Conservation (phyloP, 805 yeast genomes). For the Wickerhamiella lipophila region DNA sequence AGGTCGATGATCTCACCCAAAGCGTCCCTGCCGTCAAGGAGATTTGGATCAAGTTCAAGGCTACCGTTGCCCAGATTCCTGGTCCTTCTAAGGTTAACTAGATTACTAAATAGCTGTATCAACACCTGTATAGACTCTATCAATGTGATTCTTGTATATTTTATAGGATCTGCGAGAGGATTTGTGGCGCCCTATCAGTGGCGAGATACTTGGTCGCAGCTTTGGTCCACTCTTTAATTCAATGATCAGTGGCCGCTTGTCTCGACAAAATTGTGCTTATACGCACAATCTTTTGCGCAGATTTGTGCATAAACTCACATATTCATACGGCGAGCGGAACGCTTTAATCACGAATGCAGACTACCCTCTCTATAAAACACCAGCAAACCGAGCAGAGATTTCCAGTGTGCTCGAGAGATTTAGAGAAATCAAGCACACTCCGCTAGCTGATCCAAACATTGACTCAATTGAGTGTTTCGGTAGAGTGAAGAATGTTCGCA, state of each 20-base stretch:
- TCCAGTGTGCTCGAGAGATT: not conserved
- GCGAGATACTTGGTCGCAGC: too few relatives aligned
- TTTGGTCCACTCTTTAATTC: too few relatives aligned
- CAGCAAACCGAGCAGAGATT: not conserved
- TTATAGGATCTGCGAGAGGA: too few relatives aligned
- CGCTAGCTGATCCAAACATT: not conserved
- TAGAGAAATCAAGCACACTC: slow-evolving; percentile 1
- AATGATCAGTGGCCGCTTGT: too few relatives aligned
- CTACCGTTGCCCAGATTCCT: slow-evolving; percentile 16
- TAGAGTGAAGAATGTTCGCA: slow-evolving; percentile 43
- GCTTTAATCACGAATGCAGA: not conserved
- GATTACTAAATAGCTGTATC: too few relatives aligned
- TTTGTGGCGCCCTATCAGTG: too few relatives aligned
- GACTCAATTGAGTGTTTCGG: slow-evolving; percentile 32
- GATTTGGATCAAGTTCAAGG: slow-evolving; percentile 40
- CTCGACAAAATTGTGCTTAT: not conserved
- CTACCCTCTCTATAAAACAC: slow-evolving; percentile 7
- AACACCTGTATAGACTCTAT: too few relatives aligned
- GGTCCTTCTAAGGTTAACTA: slow-evolving; percentile 12
- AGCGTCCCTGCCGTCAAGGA: slow-evolving; percentile 43
- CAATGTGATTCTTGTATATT: too few relatives aligned
- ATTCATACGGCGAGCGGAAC: slow-evolving; percentile 19
- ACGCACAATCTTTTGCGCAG: not conserved
- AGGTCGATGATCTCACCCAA: slow-evolving; percentile 44
- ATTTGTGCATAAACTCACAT: slow-evolving; percentile 12